phyloP scores from a whole-genome alignment of 257 asterid genomes.

The Fraxinus cuspidata region DNA sequence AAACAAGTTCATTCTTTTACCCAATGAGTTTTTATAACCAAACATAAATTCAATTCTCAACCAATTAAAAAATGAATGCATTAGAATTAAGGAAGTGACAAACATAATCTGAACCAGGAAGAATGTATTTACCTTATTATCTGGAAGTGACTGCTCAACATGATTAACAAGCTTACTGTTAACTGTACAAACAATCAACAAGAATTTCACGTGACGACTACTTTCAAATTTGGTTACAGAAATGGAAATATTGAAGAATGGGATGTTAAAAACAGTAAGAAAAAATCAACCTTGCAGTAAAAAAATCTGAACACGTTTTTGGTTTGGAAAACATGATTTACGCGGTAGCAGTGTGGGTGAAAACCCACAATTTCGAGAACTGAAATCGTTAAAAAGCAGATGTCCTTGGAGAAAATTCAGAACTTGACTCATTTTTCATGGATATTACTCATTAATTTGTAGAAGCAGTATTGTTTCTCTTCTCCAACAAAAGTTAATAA shows the following conservation, averaged over 20 bases:
- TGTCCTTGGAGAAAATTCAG: slow-evolving; percentile 30
- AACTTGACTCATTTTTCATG: slow-evolving; percentile 47
- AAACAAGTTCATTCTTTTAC: neutral
- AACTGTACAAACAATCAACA: slow-evolving; percentile 31
- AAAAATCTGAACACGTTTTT: slow-evolving; percentile 22
- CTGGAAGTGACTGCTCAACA: slow-evolving; percentile 33
- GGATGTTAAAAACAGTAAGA: neutral
- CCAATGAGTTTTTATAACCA: neutral
- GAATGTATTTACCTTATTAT: slow-evolving; percentile 35
- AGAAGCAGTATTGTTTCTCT: neutral
- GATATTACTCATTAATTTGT: neutral
- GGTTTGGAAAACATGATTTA: slow-evolving; percentile 25
- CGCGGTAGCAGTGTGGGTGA: slow-evolving; percentile 23
- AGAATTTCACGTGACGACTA: neutral
- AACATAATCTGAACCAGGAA: neutral
- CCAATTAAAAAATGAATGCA: slow-evolving; percentile 1
- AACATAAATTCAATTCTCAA: slow-evolving; percentile 5
- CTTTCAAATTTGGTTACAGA: slow-evolving; percentile 3
- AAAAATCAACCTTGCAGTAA: slow-evolving; percentile 43
- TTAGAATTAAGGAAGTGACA: neutral
- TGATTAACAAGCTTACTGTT: slow-evolving; percentile 34
- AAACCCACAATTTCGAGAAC: neutral
- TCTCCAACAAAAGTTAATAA: neutral
- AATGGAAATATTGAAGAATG: neutral
- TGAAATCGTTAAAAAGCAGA: slow-evolving; percentile 21